Conservation (phyloP, 2,329 filamentous ascomycete genomes). For the Microsporum canis region DNA sequence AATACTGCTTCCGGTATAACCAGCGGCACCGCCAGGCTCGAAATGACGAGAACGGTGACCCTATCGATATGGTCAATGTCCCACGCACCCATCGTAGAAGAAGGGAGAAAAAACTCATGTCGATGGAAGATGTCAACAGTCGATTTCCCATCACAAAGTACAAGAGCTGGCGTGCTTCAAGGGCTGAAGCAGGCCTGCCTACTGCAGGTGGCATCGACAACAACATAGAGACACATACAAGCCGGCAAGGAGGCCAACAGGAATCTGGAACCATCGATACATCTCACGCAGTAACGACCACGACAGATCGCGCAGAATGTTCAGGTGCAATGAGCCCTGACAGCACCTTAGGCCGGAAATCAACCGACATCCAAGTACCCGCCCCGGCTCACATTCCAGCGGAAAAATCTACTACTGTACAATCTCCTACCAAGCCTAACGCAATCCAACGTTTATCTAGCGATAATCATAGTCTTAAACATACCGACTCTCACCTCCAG, state of each 20-base stretch:
- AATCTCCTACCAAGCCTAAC: not conserved
- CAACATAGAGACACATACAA: slow-evolving; percentile 36
- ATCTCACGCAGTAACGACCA: slow-evolving; percentile 8
- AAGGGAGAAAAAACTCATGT: slow-evolving; percentile 97
- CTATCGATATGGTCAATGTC: slow-evolving; percentile 77
- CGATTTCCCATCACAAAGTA: slow-evolving; percentile 94
- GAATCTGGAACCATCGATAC: not conserved
- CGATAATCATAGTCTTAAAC: not conserved
- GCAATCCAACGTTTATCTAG: not conserved
- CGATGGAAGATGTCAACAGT: slow-evolving; percentile 96
- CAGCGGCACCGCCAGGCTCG: slow-evolving; percentile 75
- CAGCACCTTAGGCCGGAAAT: not conserved
- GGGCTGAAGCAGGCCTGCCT: slow-evolving; percentile 72
- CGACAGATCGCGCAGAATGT: slow-evolving; percentile 5
- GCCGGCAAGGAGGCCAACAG: slow-evolving; percentile 44
- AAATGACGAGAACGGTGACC: slow-evolving; percentile 68
- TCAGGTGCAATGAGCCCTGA: not conserved
- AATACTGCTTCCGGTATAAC: slow-evolving; percentile 98
- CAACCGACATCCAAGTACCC: not conserved
- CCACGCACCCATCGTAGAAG: slow-evolving; percentile 73
- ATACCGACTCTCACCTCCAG: not conserved
- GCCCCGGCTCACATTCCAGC: not conserved
- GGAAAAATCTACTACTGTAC: not conserved
- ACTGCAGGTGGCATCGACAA: slow-evolving; percentile 72
- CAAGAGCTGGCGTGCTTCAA: slow-evolving; percentile 80